Evolutionary conservation across 768 basidiomycete species (phyloP).

Genomic region (Mycena floridula): DNA sequence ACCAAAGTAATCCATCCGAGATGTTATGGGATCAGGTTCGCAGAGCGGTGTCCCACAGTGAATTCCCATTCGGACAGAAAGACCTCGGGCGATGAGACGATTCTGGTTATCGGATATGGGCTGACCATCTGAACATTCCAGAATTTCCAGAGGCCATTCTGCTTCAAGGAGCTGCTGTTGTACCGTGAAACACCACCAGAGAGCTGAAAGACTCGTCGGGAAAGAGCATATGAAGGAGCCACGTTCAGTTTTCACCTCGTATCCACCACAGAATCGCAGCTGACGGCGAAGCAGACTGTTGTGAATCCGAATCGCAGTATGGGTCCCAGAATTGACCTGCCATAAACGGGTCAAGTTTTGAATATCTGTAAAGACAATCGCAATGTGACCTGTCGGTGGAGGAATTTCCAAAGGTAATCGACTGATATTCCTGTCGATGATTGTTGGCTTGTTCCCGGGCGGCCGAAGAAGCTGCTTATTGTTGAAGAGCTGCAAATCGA

Average conservation of each 20-base stretch:
- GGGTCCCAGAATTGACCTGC: constrained; percentile 96
- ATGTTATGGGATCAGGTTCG: constrained; percentile 85
- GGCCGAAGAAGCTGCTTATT: constrained; percentile 9
- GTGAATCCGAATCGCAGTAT: constrained; percentile 76
- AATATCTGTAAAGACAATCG: constrained; percentile 98
- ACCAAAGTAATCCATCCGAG: too few relatives aligned
- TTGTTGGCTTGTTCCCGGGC: too few relatives aligned
- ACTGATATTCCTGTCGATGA: constrained; percentile 53
- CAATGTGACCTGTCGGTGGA: constrained; percentile 82
- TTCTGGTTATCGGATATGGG: constrained; percentile 89
- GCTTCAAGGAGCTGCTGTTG: constrained; percentile 78
- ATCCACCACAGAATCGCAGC: too few relatives aligned
- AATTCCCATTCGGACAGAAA: constrained; percentile 98
- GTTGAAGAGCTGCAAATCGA: constrained; percentile 31
- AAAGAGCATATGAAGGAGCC: constrained; percentile 95
- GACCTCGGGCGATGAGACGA: too few relatives aligned
- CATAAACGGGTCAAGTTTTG: constrained; percentile 94
- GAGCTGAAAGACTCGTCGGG: constrained; percentile 71
- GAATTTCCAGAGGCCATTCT: constrained; percentile 91
- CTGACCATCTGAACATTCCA: too few relatives aligned
- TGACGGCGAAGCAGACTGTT: constrained; percentile 83
- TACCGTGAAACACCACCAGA: constrained; percentile 87
- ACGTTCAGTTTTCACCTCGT: too few relatives aligned
- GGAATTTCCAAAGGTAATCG: constrained; percentile 74
- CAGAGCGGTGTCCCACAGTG: constrained; percentile 89